phyloP scores from a whole-genome alignment of 495 filamentous ascomycete genomes.

The Hapsidospora chrysogenum region DNA sequence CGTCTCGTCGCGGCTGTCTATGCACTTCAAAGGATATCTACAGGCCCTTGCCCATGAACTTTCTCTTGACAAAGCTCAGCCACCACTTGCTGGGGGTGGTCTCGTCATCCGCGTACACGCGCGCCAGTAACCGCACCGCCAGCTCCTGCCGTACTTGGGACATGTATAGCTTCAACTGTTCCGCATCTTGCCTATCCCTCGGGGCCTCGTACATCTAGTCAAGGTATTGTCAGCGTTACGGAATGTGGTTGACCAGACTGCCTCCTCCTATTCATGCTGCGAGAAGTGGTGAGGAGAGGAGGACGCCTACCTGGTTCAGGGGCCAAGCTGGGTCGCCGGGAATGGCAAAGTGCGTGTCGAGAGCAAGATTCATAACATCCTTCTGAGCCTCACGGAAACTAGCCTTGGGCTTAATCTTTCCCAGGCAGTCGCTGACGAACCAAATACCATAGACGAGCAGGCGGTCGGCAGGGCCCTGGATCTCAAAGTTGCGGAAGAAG shows the following conservation, averaged over 20 bases:
- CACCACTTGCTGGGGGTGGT: constrained; percentile 91
- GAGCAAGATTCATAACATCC: constrained; percentile 42
- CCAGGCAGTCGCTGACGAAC: constrained; percentile 75
- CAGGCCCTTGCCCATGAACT: constrained; percentile 95
- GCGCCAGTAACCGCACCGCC: constrained; percentile 58
- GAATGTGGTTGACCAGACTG: too few relatives aligned
- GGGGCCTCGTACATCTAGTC: constrained; percentile 47
- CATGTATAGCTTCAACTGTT: constrained; percentile 72
- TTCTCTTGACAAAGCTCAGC: constrained; percentile 95
- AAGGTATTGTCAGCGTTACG: not conserved
- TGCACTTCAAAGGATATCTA: constrained; percentile 26
- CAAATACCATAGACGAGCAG: constrained; percentile 93
- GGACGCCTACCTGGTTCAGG: constrained; percentile 52
- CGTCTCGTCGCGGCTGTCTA: not conserved
- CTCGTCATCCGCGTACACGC: constrained; percentile 70
- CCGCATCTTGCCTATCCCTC: constrained; percentile 70
- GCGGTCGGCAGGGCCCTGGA: constrained; percentile 89
- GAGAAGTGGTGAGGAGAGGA: not conserved
- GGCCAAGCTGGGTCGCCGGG: constrained; percentile 92
- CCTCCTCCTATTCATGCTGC: too few relatives aligned
- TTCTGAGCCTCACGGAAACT: constrained; percentile 32
- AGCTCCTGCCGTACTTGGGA: constrained; percentile 86
- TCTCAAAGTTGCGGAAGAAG: constrained; percentile 98
- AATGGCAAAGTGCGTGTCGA: constrained; percentile 79
- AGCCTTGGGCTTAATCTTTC: constrained; percentile 58